Percentiles rank a stretch among this genome's conserved stretches.
phyloP scores from a whole-genome alignment of 306 rosid species.

The Cotoneaster glaucophyllus region DNA sequence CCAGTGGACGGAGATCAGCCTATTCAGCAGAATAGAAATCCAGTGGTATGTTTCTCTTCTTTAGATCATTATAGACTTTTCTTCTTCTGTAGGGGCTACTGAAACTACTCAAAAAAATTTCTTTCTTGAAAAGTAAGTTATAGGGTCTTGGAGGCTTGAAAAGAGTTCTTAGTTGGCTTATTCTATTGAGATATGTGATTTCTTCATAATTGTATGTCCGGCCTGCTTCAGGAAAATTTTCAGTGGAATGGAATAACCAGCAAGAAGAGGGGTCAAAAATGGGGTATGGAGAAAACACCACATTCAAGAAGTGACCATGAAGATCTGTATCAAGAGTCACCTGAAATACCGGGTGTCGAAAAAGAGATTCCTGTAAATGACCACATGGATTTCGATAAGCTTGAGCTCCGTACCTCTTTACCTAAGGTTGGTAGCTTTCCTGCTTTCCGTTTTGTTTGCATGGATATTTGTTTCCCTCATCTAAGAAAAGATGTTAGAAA shows the following conservation, averaged over 20 bases:
- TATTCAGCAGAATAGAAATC: slow-evolving; percentile 31
- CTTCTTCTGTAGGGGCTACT: background rate
- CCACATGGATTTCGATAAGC: slow-evolving; percentile 55
- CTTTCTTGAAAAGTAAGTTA: background rate
- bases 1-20: slow-evolving; percentile 46
- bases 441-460: slow-evolving; percentile 2
- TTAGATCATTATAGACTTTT: background rate
- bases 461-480: background rate
- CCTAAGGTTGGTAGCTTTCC: slow-evolving; percentile 58
- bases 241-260: slow-evolving; percentile 88
- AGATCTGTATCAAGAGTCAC: slow-evolving; percentile 28
- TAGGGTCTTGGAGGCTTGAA: background rate
- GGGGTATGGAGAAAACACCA: slow-evolving; percentile 72
- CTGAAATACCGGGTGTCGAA: slow-evolving; percentile 28
- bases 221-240: slow-evolving; percentile 53
- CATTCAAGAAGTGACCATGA: slow-evolving; percentile 33
- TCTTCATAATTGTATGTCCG: slow-evolving; percentile 20
- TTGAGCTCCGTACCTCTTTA: slow-evolving; percentile 43
- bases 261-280: slow-evolving; percentile 90
- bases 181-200: background rate
- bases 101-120: background rate
- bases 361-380: slow-evolving; percentile 21
- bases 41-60: slow-evolving; percentile 42
- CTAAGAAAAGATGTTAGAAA: background rate
- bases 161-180: background rate